Evolutionary conservation across 306 rosid species (phyloP), one percentile per base, ranked within the genome.

Genomic region (Vicia faba): DNA sequence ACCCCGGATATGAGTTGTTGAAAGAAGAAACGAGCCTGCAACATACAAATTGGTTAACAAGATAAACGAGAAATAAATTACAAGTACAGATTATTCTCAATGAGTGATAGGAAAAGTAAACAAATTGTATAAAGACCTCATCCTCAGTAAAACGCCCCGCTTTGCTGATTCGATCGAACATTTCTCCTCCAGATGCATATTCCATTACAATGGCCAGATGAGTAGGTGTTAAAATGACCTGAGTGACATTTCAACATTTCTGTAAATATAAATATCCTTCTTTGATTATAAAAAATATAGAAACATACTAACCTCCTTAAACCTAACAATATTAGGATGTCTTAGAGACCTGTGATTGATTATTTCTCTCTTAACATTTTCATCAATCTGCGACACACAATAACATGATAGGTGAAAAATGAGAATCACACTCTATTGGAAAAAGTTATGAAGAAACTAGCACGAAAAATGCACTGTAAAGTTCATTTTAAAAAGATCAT

Each of bases 1-100:
- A 92, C 98, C 73, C 98, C 98, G 7, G 96, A 92, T 81, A 92
- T 87, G 66, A 92, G 98, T 77, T 92, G 98, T 68, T 89, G 98
- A 83, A 92, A 92, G 81, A 92, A 92, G 84, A 92, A 92, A 62
- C 98, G 98, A 53, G 96, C 98, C 98, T 92, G 73, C 61, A 84
- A 38, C 75, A 80, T 15, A 66, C 61, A 10, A 72, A 11, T 35
- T 35, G 57, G 49, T 55, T 56, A 66, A 56, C 61, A 60, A 63
- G 70, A 31, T 58, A 73, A 14, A 48, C 29, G 59, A 29, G 10
- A 16, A 66, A 41, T 56, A 54, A 56, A 66, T 35, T 28, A 66
- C 12, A 19, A 9, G 14, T 5, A 8, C 1, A 18, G 9, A 36
- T 29, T 53, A 7, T 63, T 57, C 63, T 54, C 23, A 2, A 3